Evolutionary conservation across 768 basidiomycete species (phyloP), one percentile per base, ranked within the genome.

Genomic region (Mrakia blollopis): DNA sequence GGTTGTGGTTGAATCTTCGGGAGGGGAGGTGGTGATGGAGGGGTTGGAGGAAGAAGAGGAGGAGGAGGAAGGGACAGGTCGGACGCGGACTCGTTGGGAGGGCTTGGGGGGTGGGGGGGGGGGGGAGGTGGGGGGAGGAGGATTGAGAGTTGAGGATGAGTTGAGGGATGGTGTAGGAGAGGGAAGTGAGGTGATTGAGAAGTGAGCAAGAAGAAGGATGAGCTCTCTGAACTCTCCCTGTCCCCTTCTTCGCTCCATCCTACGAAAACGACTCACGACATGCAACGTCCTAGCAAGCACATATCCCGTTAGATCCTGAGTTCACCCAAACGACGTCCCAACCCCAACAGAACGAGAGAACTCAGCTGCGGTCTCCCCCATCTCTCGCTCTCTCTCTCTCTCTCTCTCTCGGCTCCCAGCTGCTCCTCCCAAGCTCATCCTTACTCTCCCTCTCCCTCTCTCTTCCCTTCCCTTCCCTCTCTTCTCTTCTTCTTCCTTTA

Each of bases 71-170:
- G 39, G 65, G 65, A 39, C 65, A 7, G 39, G 35, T 25, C 65
- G 65, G 25, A 68, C 65, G 18, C 65, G 65, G 65, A 68, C 65
- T 9, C 65, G 65, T 68, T 68, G 65, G 25, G 65, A 68, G 35
- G 65, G 65, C 65, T 32, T 9, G 35, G 16, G 30, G 62, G 30
- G 61, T 16, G 25, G n/a, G 13, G 61, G 16, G 9, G 13, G 11
- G n/a, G 16, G 61, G 5, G 32, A n/a, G 61, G 11, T 62, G 11
- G 32, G 9, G 5, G 61, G 13, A n/a, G 30, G 50, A 5, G 60
- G 28, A 5, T 2, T 4, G 60, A 62, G 25, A 16, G 14, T 28
- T 23, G 21, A 57, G n/a, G 54, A 23, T 3, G 14, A 32, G 25
- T 13, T 8, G 60, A 32, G 28, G 61, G 61, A 30, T 37, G 30